Evolutionary conservation across 371 early-diverging fungal species (phyloP).

Genomic region (Zychaea mexicana): DNA sequence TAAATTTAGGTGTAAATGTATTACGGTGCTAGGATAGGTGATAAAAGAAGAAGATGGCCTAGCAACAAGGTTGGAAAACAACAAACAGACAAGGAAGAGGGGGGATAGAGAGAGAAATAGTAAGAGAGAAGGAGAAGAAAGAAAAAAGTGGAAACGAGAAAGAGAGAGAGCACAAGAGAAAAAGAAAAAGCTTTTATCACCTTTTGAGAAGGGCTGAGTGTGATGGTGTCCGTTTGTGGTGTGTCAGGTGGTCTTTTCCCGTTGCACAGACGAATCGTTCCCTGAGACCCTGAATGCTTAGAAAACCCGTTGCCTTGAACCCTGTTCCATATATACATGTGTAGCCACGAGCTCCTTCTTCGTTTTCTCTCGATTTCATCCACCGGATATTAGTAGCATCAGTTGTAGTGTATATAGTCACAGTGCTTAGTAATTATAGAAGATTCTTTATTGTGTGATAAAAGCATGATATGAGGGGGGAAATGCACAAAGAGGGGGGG

Average conservation of each 20-base stretch:
- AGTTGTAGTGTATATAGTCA: too few species aligned
- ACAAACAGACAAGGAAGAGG: neutral
- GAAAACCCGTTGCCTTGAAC: constrained; percentile 3
- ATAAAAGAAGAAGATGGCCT: neutral
- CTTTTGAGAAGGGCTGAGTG: neutral
- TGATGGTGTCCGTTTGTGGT: neutral
- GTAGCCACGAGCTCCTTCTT: neutral
- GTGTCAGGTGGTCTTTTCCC: constrained; percentile 8
- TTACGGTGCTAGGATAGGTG: too few species aligned
- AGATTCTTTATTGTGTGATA: too few species aligned
- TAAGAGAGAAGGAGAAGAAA: neutral
- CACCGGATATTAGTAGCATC: too few species aligned
- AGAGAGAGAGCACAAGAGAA: constrained; percentile 4
- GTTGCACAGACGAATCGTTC: constrained; percentile 6
- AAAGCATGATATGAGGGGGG: too few species aligned
- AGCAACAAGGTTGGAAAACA: neutral
- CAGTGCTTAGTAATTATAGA: too few species aligned
- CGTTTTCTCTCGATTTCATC: neutral
- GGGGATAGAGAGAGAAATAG: neutral
- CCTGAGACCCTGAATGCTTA: constrained; percentile 15
- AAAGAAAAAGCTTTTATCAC: neutral
- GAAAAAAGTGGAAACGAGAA: too few species aligned
- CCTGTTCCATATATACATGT: neutral
- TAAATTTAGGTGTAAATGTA: too few species aligned
- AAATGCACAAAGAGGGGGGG: neutral